phyloP scores from a whole-genome alignment of 2,329 filamentous ascomycete species.

The Chalara sp. region DNA sequence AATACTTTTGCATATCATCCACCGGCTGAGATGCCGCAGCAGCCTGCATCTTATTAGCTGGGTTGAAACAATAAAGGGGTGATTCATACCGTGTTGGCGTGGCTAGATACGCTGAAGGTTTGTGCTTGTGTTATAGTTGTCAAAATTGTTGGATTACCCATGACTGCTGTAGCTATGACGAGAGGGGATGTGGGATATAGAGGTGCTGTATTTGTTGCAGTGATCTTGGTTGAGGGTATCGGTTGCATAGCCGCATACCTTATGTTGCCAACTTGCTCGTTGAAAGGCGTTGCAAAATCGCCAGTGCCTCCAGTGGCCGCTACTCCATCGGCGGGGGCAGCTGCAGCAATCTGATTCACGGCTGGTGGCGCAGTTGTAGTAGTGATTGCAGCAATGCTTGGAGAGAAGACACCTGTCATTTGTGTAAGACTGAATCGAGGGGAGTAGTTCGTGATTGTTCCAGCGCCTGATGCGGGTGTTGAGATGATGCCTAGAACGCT shows the following conservation, averaged over 20 bases:
- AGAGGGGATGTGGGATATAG: slow-evolving; percentile 30
- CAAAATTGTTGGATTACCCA: slow-evolving; percentile 23
- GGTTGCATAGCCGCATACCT: slow-evolving; percentile 35
- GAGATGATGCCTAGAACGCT: slow-evolving; percentile 56
- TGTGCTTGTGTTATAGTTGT: slow-evolving; percentile 31
- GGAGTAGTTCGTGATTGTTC: slow-evolving; percentile 52
- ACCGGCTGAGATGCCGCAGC: slow-evolving; percentile 24
- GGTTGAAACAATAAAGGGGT: too few relatives aligned
- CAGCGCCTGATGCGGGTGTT: slow-evolving; percentile 40
- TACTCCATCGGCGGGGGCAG: neutral
- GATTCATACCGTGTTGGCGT: slow-evolving; percentile 29
- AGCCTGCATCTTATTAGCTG: slow-evolving; percentile 18
- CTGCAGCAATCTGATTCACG: slow-evolving; percentile 15
- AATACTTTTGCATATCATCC: slow-evolving; percentile 29
- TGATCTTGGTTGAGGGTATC: slow-evolving; percentile 30
- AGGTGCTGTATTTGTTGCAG: slow-evolving; percentile 29
- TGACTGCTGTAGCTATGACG: slow-evolving; percentile 25
- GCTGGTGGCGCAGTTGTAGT: slow-evolving; percentile 30
- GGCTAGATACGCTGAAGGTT: slow-evolving; percentile 28
- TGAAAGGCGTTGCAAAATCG: slow-evolving; percentile 25
- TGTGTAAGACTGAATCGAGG: slow-evolving; percentile 55
- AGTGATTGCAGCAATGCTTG: slow-evolving; percentile 29
- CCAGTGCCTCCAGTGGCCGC: slow-evolving; percentile 16
- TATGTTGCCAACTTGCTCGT: slow-evolving; percentile 28
- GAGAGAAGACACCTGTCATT: slow-evolving; percentile 55